These are phyloP conservation scores for Rubroshorea leprosula DNA, from an alignment of 345 rosid species.

Conservation along the genomic window DNA sequence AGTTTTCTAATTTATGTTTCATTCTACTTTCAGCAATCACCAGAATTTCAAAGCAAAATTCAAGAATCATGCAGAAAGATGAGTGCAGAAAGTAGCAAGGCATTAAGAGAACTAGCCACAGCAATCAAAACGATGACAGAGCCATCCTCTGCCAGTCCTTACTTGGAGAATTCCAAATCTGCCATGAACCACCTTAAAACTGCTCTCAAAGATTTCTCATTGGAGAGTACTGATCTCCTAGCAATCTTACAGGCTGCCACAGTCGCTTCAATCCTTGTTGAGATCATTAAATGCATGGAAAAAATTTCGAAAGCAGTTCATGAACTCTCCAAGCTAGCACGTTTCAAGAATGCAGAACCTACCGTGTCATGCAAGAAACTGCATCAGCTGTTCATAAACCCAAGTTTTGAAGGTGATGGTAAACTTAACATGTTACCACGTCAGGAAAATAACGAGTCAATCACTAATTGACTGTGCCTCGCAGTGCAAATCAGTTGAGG, in stretches of 20 bases:
- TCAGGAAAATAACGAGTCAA: conserved; percentile 21
- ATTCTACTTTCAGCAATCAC: conserved; percentile 17
- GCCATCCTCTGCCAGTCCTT: conserved; percentile 10
- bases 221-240: conserved; percentile 15
- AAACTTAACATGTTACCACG: too few species aligned
- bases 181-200: conserved; percentile 17
- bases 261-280: conserved; percentile 29
- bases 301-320: conserved; percentile 24
- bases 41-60: conserved; percentile 15
- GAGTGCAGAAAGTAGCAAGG: conserved; percentile 26
- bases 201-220: conserved; percentile 13
- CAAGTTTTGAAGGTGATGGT: too few species aligned
- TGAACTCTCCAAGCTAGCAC: conserved; percentile 28
- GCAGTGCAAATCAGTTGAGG: too few species aligned
- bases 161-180: conserved; percentile 21
- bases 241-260: conserved; percentile 15
- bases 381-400: too few species aligned
- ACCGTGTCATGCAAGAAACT: too few species aligned
- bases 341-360: too few species aligned
- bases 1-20: too few species aligned
- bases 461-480: too few species aligned
- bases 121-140: conserved; percentile 20
- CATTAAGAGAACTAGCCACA: conserved; percentile 32
- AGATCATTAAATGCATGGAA: conserved; percentile 26
- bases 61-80: conserved; percentile 24